Evolutionary conservation across 345 rosid species (phyloP).

Genomic region (Crucihimalaya himalaica): DNA sequence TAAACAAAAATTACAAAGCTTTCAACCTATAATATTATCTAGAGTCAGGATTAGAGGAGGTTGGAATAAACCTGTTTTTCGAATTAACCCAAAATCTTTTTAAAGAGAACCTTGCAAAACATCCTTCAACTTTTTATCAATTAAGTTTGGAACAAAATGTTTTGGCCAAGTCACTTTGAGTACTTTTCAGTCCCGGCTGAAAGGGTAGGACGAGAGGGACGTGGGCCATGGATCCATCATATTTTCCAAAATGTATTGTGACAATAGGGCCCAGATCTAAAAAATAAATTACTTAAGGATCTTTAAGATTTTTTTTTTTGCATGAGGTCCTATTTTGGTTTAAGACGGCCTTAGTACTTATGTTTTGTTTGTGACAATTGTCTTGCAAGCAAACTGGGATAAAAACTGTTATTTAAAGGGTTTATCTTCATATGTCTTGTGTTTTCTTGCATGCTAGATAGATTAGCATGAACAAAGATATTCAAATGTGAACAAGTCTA

Average conservation of each 20-base stretch:
- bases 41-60: background rate
- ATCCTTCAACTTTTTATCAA: background rate
- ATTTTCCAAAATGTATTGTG: too few species aligned
- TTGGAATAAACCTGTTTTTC: background rate
- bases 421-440: too few species aligned
- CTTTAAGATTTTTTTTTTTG: too few species aligned
- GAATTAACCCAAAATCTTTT: background rate
- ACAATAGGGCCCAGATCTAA: too few species aligned
- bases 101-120: background rate
- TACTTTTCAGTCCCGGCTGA: too few species aligned
- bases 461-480: background rate
- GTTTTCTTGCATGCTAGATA: background rate
- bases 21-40: background rate
- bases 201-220: too few species aligned
- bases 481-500: background rate
- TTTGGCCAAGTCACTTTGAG: background rate
- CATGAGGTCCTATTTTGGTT: too few species aligned
- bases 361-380: background rate
- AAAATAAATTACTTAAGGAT: too few species aligned
- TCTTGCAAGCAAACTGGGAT: too few species aligned
- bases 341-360: too few species aligned
- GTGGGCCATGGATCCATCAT: too few species aligned
- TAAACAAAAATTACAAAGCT: constrained; percentile 15
- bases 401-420: too few species aligned
- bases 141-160: background rate